Evolutionary conservation across 768 basidiomycete genomes (phyloP).

Genomic region (Tulasnella sp.): DNA sequence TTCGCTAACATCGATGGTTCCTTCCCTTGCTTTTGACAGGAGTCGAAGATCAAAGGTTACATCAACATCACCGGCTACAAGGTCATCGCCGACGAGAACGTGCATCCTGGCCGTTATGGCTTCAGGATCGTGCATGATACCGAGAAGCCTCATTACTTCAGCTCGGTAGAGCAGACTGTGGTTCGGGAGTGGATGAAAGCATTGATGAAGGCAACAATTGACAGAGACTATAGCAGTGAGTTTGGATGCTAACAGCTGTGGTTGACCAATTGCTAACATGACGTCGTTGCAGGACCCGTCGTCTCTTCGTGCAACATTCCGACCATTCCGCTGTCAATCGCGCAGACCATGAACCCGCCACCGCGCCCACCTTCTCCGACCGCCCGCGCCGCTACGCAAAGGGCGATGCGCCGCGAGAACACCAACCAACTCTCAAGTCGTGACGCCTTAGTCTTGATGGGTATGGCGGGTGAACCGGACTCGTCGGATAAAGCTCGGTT

Average conservation of each 20-base stretch:
- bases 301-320: conserved; percentile 96
- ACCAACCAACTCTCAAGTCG: conserved; percentile 74
- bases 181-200: conserved; percentile 99
- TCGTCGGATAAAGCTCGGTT: conserved; percentile 50
- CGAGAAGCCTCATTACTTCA: conserved; percentile 86
- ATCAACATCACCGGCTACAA: conserved; percentile 89
- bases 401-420: conserved; percentile 79
- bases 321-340: conserved; percentile 90
- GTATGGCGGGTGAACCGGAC: conserved; percentile 39
- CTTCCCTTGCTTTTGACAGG: conserved; percentile 46
- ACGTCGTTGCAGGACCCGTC: conserved; percentile 64
- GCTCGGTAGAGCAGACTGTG: conserved; percentile 76
- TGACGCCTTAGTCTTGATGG: conserved; percentile 71
- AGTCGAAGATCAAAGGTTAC: conserved; percentile 95
- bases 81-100: conserved; percentile 86
- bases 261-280: conserved; percentile 16
- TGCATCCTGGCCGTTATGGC: conserved; percentile 88
- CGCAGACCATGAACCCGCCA: conserved; percentile 94
- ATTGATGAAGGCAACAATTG: conserved; percentile 97
- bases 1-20: conserved; percentile 22
- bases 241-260: conserved; percentile 19
- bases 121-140: conserved; percentile 90
- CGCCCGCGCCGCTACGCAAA: conserved; percentile 82
- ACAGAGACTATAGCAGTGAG: conserved; percentile 85
- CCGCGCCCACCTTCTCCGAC: conserved; percentile 92